Conservation (phyloP, 2,329 filamentous ascomycete genomes). For the Myriosclerotinia duriaeana region DNA sequence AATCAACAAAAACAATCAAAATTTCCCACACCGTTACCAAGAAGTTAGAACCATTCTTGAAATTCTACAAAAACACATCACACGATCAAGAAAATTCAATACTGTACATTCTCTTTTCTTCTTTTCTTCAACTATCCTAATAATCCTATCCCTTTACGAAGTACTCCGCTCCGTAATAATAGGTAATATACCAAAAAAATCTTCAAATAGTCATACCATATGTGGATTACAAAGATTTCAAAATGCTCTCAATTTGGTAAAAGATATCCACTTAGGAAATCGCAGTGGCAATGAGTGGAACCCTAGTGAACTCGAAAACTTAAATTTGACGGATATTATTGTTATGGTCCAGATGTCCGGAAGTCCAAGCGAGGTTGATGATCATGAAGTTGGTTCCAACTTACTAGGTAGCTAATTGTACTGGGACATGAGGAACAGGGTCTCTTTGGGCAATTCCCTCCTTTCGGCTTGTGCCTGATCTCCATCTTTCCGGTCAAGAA, state of each 20-base stretch:
- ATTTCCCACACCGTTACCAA: not conserved
- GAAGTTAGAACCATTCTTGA: not conserved
- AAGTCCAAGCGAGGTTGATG: not conserved
- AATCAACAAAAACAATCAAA: not conserved
- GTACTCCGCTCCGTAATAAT: no score
- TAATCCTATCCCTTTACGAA: no score
- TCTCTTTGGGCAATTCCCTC: not conserved
- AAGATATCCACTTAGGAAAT: not conserved
- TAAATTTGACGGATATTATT: constrained; percentile 6
- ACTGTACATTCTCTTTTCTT: not conserved
- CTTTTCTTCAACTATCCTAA: not conserved
- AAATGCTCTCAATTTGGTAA: not conserved
- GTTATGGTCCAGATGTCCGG: constrained; percentile 16
- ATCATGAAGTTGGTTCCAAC: not conserved
- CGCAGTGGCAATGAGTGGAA: constrained; percentile 7
- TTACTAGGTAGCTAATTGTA: no score
- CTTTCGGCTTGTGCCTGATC: constrained; percentile 4
- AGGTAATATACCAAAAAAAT: not conserved
- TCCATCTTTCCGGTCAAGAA: constrained; percentile 9
- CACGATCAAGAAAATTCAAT: not conserved
- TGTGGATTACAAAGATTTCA: constrained; percentile 12
- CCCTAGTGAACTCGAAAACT: not conserved
- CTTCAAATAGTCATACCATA: constrained; percentile 15
- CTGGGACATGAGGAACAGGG: no score
- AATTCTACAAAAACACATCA: constrained; percentile 5